Base-by-base conservation (phyloP, 2,329 filamentous ascomycete species). In the Ceratocystis lukuohia region DNA sequence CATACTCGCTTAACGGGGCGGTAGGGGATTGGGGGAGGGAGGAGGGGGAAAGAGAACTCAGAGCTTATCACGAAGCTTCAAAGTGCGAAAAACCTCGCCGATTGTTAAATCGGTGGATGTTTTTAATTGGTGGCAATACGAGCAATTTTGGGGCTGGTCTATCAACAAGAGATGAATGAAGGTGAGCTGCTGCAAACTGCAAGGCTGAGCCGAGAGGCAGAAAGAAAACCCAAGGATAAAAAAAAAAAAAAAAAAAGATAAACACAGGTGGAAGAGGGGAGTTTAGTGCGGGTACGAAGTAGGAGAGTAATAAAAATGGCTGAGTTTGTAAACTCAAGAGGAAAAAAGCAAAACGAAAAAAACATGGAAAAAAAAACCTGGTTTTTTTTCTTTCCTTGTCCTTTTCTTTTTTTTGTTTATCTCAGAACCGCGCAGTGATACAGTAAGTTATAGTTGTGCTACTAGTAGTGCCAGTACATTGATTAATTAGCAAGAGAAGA, bases 1-100 rank as follows among this genome's bases (percentile, higher is more conserved):
- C 64, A 65, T 65, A 33, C 53, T 65, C 37, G 37, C 48, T 53
- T n/a, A 41, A 12, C 17, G 5, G 59, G 59, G 25, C 12, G 30
- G 20, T 15, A 37, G 48, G 33, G 17, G 28, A 30, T 45, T 15
- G 46, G 17, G 46, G 8, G 46, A 17, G 46, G 46, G 20, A 5
- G 7, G 10, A 20, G n/a, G n/a, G 7, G 46, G 5, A 50, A 50
- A 12, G 46, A 50, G n/a, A 6, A 50, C 6, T 8, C 15, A 22
- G n/a, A 50, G 37, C 12, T 41, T 41, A 41, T 41, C 37, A 41
- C 37, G 10, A 41, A 41, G 10, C 8, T 41, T 41, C 3, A 41
- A 41, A 41, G 10, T 41, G 37, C 8, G 37, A 41, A 41, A 41
- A 41, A 15, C 37, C 37, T 41, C 1, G 10, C 37, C 10, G 37